Evolutionary conservation across 768 basidiomycete species (phyloP), one percentile per base, ranked within the genome.

Genomic region (Albatrellus ellisii): DNA sequence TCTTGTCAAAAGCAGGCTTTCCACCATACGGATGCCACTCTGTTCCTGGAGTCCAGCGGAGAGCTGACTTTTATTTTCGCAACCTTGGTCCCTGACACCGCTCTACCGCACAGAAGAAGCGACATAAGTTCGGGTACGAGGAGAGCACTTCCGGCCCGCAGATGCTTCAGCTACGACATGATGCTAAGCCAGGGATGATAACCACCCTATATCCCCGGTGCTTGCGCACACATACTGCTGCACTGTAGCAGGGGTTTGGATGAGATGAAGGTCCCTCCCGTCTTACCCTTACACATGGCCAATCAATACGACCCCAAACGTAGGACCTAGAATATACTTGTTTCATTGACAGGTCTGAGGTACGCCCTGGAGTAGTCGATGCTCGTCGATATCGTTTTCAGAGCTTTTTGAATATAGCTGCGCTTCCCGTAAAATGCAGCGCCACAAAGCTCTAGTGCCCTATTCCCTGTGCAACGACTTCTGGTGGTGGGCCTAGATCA

Each of bases 191-290:
- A n/a, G n/a, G n/a, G n/a, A n/a, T n/a, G n/a, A n/a, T n/a, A n/a
- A n/a, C n/a, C n/a, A n/a, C n/a, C 11, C 4, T 12, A 21, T 49
- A 76, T 88, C 91, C 67, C 98, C 95, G 60, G 94, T 98, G 1
- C 82, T 91, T 14, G 72, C 85, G 42, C 95, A 72, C 46, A 98
- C 72, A 39, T 69, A 75, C 64, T 98, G 94, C 36, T 84, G 50
- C 38, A 87, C 95, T n/a, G 92, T 88, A 50, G 92, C 94, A 11
- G 78, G 79, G 41, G 72, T 67, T 61, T 98, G 95, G 37, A 98
- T 67, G 35, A 99, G 50, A 62, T 98, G 95, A 70, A 92, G 98
- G 70, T 99, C 98, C 73, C 98, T 99, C 44, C 95, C 94, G 22
- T 89, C 67, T 17, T 4, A 29, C 21, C 28, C 11, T 2, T 27